Percentiles rank a stretch among this genome's conserved stretches.
Conservation (phyloP, 768 basidiomycete genomes). For the Suillus subalutaceus region DNA sequence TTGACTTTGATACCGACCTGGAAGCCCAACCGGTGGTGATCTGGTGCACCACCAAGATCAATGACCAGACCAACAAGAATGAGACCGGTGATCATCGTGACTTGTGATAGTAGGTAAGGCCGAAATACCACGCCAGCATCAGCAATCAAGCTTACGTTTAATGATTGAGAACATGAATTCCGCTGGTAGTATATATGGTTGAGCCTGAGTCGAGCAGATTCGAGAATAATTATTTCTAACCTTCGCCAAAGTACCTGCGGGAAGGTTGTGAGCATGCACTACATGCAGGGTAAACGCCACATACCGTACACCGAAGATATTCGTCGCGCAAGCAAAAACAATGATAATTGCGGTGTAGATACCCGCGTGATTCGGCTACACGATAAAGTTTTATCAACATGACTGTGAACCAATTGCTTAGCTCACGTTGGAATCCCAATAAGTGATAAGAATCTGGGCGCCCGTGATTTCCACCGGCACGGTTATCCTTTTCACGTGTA, state of each 20-base stretch:
- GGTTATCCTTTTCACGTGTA: constrained; percentile 46
- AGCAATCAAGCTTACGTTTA: constrained; percentile 48
- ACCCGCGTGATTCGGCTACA: constrained; percentile 49
- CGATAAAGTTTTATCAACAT: not conserved
- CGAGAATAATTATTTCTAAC: constrained; percentile 29
- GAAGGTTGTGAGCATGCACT: not conserved
- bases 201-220: not conserved
- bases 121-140: not conserved
- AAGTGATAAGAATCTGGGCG: constrained; percentile 66
- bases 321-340: constrained; percentile 60
- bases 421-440: constrained; percentile 68
- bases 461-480: constrained; percentile 78
- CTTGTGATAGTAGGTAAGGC: constrained; percentile 32
- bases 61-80: constrained; percentile 66
- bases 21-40: constrained; percentile 68
- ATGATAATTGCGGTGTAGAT: constrained; percentile 64
- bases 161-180: constrained; percentile 70
- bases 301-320: constrained; percentile 71
- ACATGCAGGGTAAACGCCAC: not conserved
- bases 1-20: constrained; percentile 41
- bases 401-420: not conserved
- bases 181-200: constrained; percentile 34
- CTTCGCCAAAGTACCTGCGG: constrained; percentile 65
- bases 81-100: constrained; percentile 61
- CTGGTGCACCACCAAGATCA: constrained; percentile 78